Base-by-base conservation (phyloP, 225 moss, liverwort and hornwort species). In the Rhytidiadelphus loreus region DNA sequence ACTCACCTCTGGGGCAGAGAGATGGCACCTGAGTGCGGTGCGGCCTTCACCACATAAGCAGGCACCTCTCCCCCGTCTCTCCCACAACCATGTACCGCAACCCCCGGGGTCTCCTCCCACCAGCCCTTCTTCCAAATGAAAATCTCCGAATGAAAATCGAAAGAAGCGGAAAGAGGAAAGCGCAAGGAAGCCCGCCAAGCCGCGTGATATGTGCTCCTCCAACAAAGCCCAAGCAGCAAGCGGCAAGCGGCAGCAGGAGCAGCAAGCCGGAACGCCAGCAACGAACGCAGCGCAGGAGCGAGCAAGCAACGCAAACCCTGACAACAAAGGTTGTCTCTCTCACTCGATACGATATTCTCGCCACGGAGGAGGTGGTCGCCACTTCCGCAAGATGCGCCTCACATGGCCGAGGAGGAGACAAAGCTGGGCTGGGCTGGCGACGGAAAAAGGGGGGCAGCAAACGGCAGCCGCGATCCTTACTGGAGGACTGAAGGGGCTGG, bases 31-130 rank as follows among this genome's bases (percentile, higher is more conserved):
- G 89, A 91, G 90, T 91, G 94, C 90, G 94, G 94, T 91, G 94
- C 94, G 89, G 94, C 94, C 93, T 91, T 93, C 94, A 94, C 93
- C 91, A 94, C 93, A 94, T 93, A 90, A 91, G 88, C 90, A 90
- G 87, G 88, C 90, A 87, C 91, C 89, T 88, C 91, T 88, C 90
- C 90, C 94, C 94, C 86, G 94, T 73, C 94, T 84, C 90, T 86
- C 90, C 94, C 89, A 83, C 65, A 83, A 94, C 94, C 94, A 94
- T 93, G 90, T 88, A 93, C 93, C 89, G 73, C 90, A 50, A 83
- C 86, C 88, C 44, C 81, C 22, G 33, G 44, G 7, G 32, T 61
- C 44, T 60, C 60, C 46, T 44, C 81, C 63, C 82, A 63, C 23
- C 48, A 63, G 82, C 62, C 63, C 33, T 35, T 48, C 8, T 61